Percentiles rank a stretch among this genome's conserved stretches.
Evolutionary conservation across 202 grass and related monocot genomes (phyloP).

Genomic region (Setaria italica): DNA sequence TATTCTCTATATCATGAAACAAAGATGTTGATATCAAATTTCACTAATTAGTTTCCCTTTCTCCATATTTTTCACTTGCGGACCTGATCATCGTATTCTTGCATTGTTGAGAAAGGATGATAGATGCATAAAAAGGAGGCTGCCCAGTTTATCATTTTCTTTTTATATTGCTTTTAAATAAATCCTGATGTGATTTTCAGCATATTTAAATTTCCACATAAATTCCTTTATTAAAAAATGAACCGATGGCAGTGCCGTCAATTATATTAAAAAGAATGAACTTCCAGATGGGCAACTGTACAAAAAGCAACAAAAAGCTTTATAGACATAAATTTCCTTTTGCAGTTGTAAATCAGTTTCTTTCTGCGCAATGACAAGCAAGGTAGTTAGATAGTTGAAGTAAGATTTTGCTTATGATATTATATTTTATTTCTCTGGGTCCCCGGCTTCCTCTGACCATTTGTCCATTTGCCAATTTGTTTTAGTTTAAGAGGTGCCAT

Average conservation of each 20-base stretch:
- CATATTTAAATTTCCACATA: neutral
- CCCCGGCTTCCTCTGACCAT: conserved; percentile 1
- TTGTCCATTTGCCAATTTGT: neutral
- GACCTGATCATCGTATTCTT: neutral
- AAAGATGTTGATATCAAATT: neutral
- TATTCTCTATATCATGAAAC: neutral
- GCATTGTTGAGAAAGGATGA: neutral
- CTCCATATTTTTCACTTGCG: neutral
- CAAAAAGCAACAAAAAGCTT: no score
- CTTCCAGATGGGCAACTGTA: no score
- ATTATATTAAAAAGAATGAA: no score
- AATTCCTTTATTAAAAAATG: no score
- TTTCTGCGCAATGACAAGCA: neutral
- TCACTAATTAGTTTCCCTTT: neutral
- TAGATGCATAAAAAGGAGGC: neutral
- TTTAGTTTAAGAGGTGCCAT: conserved; percentile 26
- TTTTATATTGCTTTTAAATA: neutral
- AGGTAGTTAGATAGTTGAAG: neutral
- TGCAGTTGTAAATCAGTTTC: neutral
- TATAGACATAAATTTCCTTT: no score
- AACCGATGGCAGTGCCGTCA: no score
- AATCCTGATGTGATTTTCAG: neutral
- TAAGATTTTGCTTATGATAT: neutral
- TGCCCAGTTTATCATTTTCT: neutral
- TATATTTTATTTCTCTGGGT: neutral